Evolutionary conservation across 495 filamentous ascomycete genomes (phyloP).

Genomic region (Astrothelium subdiscretum): DNA sequence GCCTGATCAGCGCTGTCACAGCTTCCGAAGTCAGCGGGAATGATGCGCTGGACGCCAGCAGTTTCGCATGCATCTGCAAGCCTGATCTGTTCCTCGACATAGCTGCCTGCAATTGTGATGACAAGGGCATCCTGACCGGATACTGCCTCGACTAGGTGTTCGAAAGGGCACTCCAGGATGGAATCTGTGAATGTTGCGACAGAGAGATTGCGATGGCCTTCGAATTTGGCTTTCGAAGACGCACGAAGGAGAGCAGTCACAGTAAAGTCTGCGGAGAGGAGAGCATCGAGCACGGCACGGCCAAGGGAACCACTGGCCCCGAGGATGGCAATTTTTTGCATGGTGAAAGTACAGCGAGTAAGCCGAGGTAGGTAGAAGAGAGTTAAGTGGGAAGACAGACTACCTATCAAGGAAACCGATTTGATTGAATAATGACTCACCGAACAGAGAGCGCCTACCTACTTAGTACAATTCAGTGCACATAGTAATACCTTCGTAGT

Average conservation of each 20-base stretch:
- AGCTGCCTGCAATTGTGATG: conserved; percentile 24
- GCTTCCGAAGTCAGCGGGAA: conserved; percentile 31
- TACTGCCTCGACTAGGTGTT: conserved; percentile 34
- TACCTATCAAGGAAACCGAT: background rate
- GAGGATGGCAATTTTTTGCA: conserved; percentile 17
- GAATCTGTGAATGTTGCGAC: conserved; percentile 7
- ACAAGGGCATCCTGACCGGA: conserved; percentile 40
- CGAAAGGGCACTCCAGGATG: conserved; percentile 27
- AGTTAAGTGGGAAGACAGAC: background rate
- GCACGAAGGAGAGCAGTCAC: conserved; percentile 40
- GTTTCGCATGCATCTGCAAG: conserved; percentile 28
- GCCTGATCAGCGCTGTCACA: conserved; percentile 22
- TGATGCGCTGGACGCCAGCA: conserved; percentile 30
- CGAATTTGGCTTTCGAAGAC: conserved; percentile 19
- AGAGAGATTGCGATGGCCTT: background rate
- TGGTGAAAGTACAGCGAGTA: background rate
- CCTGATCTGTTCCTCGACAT: conserved; percentile 19
- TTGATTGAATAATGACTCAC: background rate
- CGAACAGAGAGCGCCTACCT: too few relatives aligned
- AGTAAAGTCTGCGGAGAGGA: conserved; percentile 41
- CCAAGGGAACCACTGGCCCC: conserved; percentile 17
- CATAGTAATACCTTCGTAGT: too few relatives aligned
- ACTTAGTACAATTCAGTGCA: too few relatives aligned
- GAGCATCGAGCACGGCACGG: conserved; percentile 17
- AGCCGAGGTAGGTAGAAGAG: background rate